Evolutionary conservation across 164 flowering plant species (phyloP).

Genomic region (Akebia trifoliata): DNA sequence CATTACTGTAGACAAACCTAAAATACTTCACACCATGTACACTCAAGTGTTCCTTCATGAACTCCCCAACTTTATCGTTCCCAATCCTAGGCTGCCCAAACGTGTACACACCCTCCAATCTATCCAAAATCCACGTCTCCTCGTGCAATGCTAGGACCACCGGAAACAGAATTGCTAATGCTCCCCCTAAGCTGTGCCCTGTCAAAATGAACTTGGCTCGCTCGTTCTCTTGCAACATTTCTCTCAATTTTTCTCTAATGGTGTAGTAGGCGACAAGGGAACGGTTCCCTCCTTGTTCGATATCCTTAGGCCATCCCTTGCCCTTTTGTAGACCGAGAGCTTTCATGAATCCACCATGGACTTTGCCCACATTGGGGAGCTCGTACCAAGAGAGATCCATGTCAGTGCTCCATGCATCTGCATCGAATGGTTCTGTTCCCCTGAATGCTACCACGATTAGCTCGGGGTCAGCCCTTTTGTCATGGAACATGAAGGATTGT

Average conservation of each 20-base stretch:
- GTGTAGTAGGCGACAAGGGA: constrained; percentile 48
- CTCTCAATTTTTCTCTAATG: constrained; percentile 44
- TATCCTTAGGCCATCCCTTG: constrained; percentile 55
- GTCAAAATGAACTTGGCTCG: constrained; percentile 55
- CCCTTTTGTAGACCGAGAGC: constrained; percentile 54
- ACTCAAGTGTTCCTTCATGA: constrained; percentile 39
- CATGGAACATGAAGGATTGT: constrained; percentile 45
- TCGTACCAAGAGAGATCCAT: constrained; percentile 60
- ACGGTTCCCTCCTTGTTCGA: constrained; percentile 9
- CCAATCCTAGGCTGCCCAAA: constrained; percentile 92
- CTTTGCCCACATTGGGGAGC: constrained; percentile 36
- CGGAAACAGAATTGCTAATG: constrained; percentile 62
- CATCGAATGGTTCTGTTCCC: constrained; percentile 58
- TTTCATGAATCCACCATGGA: constrained; percentile 60
- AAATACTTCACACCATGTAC: constrained; percentile 39
- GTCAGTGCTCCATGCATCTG: constrained; percentile 57
- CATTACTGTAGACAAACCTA: constrained; percentile 69
- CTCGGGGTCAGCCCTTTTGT: constrained; percentile 30
- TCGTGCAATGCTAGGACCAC: constrained; percentile 43
- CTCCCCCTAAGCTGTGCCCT: constrained; percentile 90
- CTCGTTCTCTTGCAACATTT: constrained; percentile 26
- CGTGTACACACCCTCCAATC: constrained; percentile 69
- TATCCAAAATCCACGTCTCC: constrained; percentile 49
- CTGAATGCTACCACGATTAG: constrained; percentile 54
- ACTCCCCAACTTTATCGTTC: constrained; percentile 47